A percentile compares a stretch with the other conserved stretches of the same genome.
phyloP scores from a whole-genome alignment of 2,329 filamentous ascomycete genomes.

The Pseudocercospora cruenta region DNA sequence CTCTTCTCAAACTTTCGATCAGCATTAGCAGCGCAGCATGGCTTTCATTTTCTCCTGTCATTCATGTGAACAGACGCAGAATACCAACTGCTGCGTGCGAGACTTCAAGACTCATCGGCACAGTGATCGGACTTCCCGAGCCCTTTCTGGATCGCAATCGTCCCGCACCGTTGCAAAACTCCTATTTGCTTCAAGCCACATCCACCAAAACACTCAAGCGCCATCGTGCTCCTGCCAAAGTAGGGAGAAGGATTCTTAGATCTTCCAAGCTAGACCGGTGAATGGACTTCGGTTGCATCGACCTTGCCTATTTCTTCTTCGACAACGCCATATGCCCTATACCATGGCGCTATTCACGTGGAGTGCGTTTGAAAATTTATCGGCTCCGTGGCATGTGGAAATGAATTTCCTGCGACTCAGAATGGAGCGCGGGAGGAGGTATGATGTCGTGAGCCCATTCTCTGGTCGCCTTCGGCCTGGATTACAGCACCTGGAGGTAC shows the following conservation, averaged over 20 bases:
- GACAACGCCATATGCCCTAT: background rate
- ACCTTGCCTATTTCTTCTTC: background rate
- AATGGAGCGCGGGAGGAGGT: background rate
- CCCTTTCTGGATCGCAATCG: background rate
- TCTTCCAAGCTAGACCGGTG: background rate
- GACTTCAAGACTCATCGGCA: no score
- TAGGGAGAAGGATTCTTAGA: background rate
- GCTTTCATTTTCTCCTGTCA: no score
- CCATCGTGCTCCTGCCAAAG: constrained; percentile 1
- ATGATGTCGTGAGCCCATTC: background rate
- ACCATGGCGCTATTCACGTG: constrained; percentile 1
- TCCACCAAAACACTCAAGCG: background rate
- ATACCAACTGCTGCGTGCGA: no score
- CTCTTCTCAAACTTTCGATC: background rate
- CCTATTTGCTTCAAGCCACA: constrained; percentile 11
- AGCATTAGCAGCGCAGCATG: background rate
- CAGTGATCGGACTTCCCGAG: background rate
- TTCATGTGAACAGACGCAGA: no score
- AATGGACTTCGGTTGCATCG: background rate
- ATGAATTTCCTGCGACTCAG: background rate
- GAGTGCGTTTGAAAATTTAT: background rate
- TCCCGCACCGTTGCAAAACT: background rate
- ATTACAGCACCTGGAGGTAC: background rate
- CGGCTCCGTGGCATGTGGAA: constrained; percentile 2
- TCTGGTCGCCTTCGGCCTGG: background rate